These are phyloP conservation scores for Nectriaceae sp. DNA, from an alignment of 2,329 filamentous ascomycete species.

Conservation along the genomic window DNA sequence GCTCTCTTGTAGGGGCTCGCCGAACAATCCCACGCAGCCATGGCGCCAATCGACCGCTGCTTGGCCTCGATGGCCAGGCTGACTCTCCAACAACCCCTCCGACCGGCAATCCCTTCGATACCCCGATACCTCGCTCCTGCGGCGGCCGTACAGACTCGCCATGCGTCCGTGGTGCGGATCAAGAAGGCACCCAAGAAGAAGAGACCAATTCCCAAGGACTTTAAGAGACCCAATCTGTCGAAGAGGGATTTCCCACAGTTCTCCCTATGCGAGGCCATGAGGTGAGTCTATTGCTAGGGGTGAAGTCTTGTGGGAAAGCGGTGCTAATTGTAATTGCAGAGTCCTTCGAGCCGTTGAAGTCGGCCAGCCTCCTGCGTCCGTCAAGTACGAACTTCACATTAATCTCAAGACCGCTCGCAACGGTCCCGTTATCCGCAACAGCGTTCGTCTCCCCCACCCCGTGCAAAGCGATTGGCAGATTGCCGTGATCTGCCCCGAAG, in stretches of 20 bases:
- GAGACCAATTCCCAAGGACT: slow-evolving; percentile 64
- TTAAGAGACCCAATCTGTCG: slow-evolving; percentile 66
- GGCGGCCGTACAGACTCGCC: slow-evolving; percentile 43
- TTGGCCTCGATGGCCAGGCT: slow-evolving; percentile 57
- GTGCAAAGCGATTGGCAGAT: slow-evolving; percentile 88
- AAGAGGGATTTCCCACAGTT: slow-evolving; percentile 67
- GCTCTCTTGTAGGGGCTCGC: slow-evolving; percentile 25
- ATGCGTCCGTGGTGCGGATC: slow-evolving; percentile 42
- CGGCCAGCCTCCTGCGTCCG: slow-evolving; percentile 68
- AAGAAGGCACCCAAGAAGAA: slow-evolving; percentile 58
- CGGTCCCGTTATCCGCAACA: slow-evolving; percentile 83
- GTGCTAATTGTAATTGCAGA: slow-evolving; percentile 45
- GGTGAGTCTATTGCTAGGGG: slow-evolving; percentile 53
- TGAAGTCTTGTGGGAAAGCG: neutral
- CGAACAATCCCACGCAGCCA: slow-evolving; percentile 32
- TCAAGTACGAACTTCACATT: slow-evolving; percentile 89
- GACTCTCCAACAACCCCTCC: slow-evolving; percentile 42
- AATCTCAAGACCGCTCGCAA: slow-evolving; percentile 83
- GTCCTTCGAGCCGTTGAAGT: slow-evolving; percentile 93
- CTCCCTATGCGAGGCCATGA: slow-evolving; percentile 88
- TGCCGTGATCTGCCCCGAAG: slow-evolving; percentile 87
- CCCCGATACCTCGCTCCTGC: slow-evolving; percentile 53
- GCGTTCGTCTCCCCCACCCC: slow-evolving; percentile 83
- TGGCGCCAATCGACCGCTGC: slow-evolving; percentile 56
- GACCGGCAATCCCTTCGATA: slow-evolving; percentile 46